A percentile compares a stretch with the other conserved stretches of the same genome.
Conservation (phyloP, 1,284 basidiomycete genomes). For the Cryptococcus sp. region DNA sequence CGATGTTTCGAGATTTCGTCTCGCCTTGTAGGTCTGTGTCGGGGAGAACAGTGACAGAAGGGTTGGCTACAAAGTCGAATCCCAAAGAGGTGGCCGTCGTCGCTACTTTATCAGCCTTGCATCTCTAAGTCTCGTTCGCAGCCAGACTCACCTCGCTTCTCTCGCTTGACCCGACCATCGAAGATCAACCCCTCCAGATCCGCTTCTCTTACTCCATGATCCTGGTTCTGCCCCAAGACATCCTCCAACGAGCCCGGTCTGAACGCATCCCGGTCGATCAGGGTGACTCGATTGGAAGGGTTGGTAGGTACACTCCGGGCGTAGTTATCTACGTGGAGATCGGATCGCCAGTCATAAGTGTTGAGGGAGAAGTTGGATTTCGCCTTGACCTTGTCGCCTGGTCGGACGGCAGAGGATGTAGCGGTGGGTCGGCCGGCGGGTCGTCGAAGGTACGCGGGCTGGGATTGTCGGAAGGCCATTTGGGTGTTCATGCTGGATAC, state of each 20-base stretch:
- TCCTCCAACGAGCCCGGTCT: not conserved
- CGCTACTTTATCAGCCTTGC: conserved; percentile 11
- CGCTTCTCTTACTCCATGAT: conserved; percentile 14
- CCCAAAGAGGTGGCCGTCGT: conserved; percentile 38
- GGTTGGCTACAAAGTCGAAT: conserved; percentile 39
- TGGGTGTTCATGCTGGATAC: not conserved
- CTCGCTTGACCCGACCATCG: conserved; percentile 28
- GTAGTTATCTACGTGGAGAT: conserved; percentile 20
- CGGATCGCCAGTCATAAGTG: conserved; percentile 27
- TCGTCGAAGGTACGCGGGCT: conserved; percentile 32
- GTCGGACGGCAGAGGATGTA: conserved; percentile 9
- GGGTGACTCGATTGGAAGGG: not conserved
- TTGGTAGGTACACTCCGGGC: conserved; percentile 9
- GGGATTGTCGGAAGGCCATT: not conserved
- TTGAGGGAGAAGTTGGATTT: conserved; percentile 12
- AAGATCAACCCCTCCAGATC: conserved; percentile 26
- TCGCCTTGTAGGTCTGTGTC: too few species aligned
- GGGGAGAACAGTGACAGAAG: conserved; percentile 25
- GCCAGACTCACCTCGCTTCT: conserved; percentile 33
- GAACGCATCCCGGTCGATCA: conserved; percentile 2
- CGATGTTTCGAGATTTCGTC: too few species aligned
- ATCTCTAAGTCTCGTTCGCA: too few species aligned
- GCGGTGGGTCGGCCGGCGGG: conserved; percentile 21
- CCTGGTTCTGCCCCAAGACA: conserved; percentile 3
- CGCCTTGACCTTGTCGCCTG: conserved; percentile 19